Percentiles rank a stretch among this genome's conserved stretches.
phyloP scores from a whole-genome alignment of 2,329 filamentous ascomycete species.

The Onygenales sp. region DNA sequence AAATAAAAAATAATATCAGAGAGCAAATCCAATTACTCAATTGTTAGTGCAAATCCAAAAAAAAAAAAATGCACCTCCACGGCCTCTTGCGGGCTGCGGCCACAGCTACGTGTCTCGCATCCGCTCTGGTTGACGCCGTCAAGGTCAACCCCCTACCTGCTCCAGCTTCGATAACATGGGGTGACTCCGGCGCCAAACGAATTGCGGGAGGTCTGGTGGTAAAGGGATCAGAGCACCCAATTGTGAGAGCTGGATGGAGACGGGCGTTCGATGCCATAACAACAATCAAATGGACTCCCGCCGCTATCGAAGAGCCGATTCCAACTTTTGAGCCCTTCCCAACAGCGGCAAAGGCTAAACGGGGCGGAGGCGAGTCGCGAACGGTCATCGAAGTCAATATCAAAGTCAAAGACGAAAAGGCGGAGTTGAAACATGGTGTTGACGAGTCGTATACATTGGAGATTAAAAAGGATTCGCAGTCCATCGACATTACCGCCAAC shows the following conservation, averaged over 20 bases:
- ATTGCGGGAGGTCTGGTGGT: constrained; percentile 31
- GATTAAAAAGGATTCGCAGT: constrained; percentile 29
- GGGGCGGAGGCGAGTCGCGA: constrained; percentile 14
- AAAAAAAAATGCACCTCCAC: not conserved
- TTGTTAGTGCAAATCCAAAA: not conserved
- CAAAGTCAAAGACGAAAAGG: constrained; percentile 35
- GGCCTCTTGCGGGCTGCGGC: not conserved
- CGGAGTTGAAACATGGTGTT: constrained; percentile 45
- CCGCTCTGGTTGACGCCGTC: constrained; percentile 22
- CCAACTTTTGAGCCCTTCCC: constrained; percentile 44
- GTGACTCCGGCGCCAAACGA: constrained; percentile 39
- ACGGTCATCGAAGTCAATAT: constrained; percentile 37
- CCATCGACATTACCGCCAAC: constrained; percentile 38
- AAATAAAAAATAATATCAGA: no score
- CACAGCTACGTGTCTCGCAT: not conserved
- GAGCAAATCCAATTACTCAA: not conserved
- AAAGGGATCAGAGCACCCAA: constrained; percentile 25
- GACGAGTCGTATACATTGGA: constrained; percentile 48
- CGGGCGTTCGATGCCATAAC: constrained; percentile 41
- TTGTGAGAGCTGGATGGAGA: constrained; percentile 40
- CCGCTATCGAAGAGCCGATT: constrained; percentile 44
- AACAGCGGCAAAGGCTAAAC: constrained; percentile 25
- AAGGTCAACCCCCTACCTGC: constrained; percentile 47
- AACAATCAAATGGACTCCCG: constrained; percentile 45
- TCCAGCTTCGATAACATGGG: constrained; percentile 45